Percentiles rank a stretch among this genome's conserved stretches.
Evolutionary conservation across 495 filamentous ascomycete species (phyloP).

Genomic region (Penicillium paradoxum): DNA sequence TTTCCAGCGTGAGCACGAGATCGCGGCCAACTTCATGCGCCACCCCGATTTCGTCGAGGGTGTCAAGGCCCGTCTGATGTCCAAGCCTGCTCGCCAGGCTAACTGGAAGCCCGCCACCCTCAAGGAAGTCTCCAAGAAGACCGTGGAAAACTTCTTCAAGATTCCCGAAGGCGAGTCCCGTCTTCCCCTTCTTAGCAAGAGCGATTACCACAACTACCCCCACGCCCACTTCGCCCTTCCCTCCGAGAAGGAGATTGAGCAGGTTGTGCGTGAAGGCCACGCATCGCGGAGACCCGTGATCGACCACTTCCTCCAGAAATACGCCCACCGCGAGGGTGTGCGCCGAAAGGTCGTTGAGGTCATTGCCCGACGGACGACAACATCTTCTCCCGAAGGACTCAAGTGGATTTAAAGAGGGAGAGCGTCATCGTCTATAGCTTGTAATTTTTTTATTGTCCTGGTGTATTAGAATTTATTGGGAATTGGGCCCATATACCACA

Average conservation of each 20-base stretch:
- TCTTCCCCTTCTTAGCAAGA: constrained; percentile 50
- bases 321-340: constrained; percentile 36
- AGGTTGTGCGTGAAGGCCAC: constrained; percentile 35
- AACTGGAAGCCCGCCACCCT: constrained; percentile 70
- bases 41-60: constrained; percentile 85
- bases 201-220: constrained; percentile 64
- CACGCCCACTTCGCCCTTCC: constrained; percentile 65
- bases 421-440: constrained; percentile 12
- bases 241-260: constrained; percentile 62
- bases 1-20: constrained; percentile 75
- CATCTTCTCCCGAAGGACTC: constrained; percentile 18
- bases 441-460: constrained; percentile 24
- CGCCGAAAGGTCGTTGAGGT: constrained; percentile 40
- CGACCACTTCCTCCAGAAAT: constrained; percentile 28
- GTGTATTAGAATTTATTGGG: constrained; percentile 21
- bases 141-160: constrained; percentile 59
- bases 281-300: constrained; percentile 12
- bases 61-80: constrained; percentile 68
- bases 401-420: constrained; percentile 23
- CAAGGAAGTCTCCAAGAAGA: constrained; percentile 49
- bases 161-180: constrained; percentile 32
- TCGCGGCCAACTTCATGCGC: constrained; percentile 79
- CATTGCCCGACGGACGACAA: constrained; percentile 24
- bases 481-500: constrained; percentile 10
- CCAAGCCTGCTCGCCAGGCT: constrained; percentile 54